These are phyloP conservation scores for Leptographium wingfieldii DNA, from an alignment of 2,329 filamentous ascomycete species.

Conservation along the genomic window DNA sequence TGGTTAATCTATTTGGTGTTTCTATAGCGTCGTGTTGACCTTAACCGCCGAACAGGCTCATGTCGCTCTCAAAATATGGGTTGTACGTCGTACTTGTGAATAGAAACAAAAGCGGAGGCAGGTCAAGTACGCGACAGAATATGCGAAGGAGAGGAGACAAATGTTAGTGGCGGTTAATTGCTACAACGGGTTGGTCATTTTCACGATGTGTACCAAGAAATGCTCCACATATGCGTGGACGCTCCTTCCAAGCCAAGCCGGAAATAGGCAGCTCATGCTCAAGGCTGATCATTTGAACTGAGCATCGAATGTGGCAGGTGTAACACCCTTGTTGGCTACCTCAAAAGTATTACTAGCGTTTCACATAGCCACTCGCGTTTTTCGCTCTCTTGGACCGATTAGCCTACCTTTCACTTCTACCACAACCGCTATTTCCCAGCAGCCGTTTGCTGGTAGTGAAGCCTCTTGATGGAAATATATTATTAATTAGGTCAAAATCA, in stretches of 20 bases:
- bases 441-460: not conserved
- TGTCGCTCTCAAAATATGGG: too few species aligned
- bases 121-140: not conserved
- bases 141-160: not conserved
- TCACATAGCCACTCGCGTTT: not conserved
- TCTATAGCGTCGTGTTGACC: too few species aligned
- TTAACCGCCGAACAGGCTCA: too few species aligned
- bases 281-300: not conserved
- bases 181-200: not conserved
- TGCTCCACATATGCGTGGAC: not conserved
- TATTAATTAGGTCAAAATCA: not conserved
- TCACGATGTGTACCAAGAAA: not conserved
- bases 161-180: not conserved
- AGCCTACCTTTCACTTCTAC: too few species aligned
- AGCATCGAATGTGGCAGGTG: not conserved
- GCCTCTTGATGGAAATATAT: not conserved
- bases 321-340: not conserved
- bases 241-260: not conserved
- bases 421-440: too few species aligned
- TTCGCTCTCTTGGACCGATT: too few species aligned
- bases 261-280: not conserved
- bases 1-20: too few species aligned
- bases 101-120: not conserved
- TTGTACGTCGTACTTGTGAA: too few species aligned
- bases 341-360: not conserved